Percentiles rank a stretch among this genome's conserved stretches.
Conservation (phyloP, 2,329 filamentous ascomycete species). For the Ploettnerulaceae sp. region DNA sequence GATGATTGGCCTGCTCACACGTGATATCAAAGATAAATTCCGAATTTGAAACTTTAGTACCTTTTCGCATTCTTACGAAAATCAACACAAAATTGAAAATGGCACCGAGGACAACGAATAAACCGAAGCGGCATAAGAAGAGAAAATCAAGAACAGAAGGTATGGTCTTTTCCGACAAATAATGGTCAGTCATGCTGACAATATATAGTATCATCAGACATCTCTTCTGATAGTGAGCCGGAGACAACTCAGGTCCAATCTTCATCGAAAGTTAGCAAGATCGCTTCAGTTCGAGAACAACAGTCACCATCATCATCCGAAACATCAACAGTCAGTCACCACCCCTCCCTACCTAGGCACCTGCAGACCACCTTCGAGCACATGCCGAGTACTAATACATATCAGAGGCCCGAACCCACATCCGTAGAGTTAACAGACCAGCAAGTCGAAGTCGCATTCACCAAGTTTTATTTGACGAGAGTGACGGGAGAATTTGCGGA, state of each 20-base stretch:
- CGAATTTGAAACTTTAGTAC: neutral
- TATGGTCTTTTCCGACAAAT: conserved; percentile 3
- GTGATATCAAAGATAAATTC: neutral
- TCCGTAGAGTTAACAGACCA: conserved; percentile 12
- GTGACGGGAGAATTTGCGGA: conserved; percentile 67
- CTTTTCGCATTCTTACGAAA: neutral
- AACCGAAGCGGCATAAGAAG: conserved; percentile 29
- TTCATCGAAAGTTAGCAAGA: neutral
- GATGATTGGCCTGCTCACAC: no score
- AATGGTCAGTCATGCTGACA: neutral
- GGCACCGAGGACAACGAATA: conserved; percentile 15
- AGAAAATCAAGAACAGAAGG: conserved; percentile 31
- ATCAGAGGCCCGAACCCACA: neutral
- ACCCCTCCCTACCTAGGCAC: neutral
- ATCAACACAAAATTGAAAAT: conserved; percentile 11
- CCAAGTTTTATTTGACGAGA: conserved; percentile 63
- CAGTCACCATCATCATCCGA: conserved; percentile 1
- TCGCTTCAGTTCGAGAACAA: neutral
- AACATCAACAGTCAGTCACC: neutral
- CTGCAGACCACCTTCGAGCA: no score
- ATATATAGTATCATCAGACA: conserved; percentile 10
- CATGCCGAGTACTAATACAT: no score
- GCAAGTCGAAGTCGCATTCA: conserved; percentile 41
- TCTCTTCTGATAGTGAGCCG: conserved; percentile 10
- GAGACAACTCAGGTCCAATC: conserved; percentile 3